A percentile compares a stretch with the other conserved stretches of the same genome.
Evolutionary conservation across 2,329 filamentous ascomycete species (phyloP).

Genomic region (Ophiostoma sp.): DNA sequence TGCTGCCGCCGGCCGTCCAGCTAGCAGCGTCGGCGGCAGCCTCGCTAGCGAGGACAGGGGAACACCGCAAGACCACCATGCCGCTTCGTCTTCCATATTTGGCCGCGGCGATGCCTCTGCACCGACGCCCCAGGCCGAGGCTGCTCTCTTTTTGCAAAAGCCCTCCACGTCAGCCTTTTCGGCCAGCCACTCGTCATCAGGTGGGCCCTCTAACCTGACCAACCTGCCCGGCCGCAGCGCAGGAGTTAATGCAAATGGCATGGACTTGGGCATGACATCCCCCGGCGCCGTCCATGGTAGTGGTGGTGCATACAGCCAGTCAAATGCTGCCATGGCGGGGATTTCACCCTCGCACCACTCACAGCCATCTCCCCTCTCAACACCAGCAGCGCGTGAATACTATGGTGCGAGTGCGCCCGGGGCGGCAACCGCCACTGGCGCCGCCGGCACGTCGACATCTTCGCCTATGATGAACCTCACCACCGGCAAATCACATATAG

Average conservation of each 20-base stretch:
- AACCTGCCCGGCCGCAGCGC: constrained; percentile 10
- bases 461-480: constrained; percentile 48
- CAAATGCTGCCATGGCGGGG: constrained; percentile 27
- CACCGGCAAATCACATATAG: constrained; percentile 38
- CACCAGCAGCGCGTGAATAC: constrained; percentile 45
- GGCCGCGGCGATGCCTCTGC: constrained; percentile 37
- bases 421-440: constrained; percentile 23
- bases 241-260: constrained; percentile 41
- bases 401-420: constrained; percentile 35
- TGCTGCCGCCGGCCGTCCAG: constrained; percentile 29
- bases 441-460: constrained; percentile 18
- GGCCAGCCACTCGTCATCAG: neutral
- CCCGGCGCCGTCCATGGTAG: constrained; percentile 32
- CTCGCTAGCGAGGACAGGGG: constrained; percentile 50
- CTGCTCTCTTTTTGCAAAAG: constrained; percentile 57
- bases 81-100: constrained; percentile 39
- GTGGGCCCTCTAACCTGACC: neutral
- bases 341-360: constrained; percentile 37
- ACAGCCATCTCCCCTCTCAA: constrained; percentile 34
- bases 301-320: neutral
- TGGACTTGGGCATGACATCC: constrained; percentile 46
- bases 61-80: constrained; percentile 45
- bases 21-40: constrained; percentile 43
- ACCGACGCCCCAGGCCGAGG: constrained; percentile 52
- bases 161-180: constrained; percentile 37